phyloP scores from a whole-genome alignment of 2,329 filamentous ascomycete genomes.

The Helminthosporium solani region DNA sequence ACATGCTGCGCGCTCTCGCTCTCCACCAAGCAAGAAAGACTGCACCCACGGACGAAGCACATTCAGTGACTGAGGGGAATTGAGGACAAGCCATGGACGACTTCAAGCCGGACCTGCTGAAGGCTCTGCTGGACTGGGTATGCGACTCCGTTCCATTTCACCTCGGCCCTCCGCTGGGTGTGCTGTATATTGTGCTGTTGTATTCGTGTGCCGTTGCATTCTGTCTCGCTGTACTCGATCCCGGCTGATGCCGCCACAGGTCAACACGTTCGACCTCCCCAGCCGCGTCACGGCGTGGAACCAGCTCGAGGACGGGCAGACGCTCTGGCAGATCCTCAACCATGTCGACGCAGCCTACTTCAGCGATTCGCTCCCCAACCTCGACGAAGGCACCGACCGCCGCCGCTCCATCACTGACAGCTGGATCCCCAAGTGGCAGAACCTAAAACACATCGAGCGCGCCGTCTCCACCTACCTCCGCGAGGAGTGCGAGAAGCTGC shows the following conservation, averaged over 20 bases:
- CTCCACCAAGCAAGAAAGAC: neutral
- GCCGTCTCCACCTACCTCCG: constrained; percentile 52
- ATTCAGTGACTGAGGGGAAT: too few relatives aligned
- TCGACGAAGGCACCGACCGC: constrained; percentile 44
- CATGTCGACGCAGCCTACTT: constrained; percentile 53
- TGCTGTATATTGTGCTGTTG: too few relatives aligned
- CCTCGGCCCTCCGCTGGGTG: neutral
- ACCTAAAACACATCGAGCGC: constrained; percentile 53
- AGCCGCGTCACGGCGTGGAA: constrained; percentile 42
- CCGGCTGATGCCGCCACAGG: constrained; percentile 30
- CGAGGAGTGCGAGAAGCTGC: constrained; percentile 46
- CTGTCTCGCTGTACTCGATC: too few relatives aligned
- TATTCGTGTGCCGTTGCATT: too few relatives aligned
- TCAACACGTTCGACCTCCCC: constrained; percentile 47
- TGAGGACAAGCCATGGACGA: constrained; percentile 41
- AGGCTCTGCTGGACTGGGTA: constrained; percentile 44
- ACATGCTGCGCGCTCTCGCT: constrained; percentile 9
- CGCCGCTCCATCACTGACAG: constrained; percentile 43
- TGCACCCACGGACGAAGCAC: neutral
- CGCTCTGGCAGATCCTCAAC: constrained; percentile 51
- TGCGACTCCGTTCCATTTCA: constrained; percentile 9
- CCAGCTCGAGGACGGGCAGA: constrained; percentile 50
- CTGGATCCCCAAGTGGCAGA: constrained; percentile 56
- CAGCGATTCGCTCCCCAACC: constrained; percentile 47
- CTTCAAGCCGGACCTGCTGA: constrained; percentile 43